Evolutionary conservation across 257 asterid species (phyloP).

Genomic region (Orobanche coerulescens): DNA sequence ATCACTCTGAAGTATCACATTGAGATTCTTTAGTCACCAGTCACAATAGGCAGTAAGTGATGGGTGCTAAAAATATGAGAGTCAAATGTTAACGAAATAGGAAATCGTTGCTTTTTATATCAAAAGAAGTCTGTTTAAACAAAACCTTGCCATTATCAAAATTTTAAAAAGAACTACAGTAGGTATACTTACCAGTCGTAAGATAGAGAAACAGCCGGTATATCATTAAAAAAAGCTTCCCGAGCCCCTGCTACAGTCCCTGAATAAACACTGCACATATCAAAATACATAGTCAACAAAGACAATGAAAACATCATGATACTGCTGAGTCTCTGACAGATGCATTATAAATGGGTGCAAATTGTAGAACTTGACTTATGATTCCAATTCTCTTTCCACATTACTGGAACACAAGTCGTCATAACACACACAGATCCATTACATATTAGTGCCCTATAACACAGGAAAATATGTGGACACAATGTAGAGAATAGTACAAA

Average conservation of each 20-base stretch:
- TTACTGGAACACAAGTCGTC: not conserved
- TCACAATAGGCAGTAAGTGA: not conserved
- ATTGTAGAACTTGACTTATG: not conserved
- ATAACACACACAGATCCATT: constrained; percentile 1
- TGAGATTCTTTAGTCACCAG: not conserved
- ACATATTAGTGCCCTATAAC: too few relatives aligned
- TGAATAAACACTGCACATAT: constrained; percentile 63
- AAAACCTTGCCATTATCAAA: not conserved
- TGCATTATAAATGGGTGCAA: not conserved
- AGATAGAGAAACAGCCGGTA: constrained; percentile 73
- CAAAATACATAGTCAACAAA: constrained; percentile 37
- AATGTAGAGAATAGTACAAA: not conserved
- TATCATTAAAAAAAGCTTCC: constrained; percentile 70
- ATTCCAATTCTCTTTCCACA: not conserved
- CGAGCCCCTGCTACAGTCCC: constrained; percentile 98
- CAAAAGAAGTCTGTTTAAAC: not conserved
- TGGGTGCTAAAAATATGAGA: not conserved
- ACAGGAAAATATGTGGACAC: not conserved
- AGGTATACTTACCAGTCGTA: constrained; percentile 59
- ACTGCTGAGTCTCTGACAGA: constrained; percentile 1
- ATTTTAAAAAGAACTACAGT: not conserved
- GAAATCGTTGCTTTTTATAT: not conserved
- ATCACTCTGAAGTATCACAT: constrained; percentile 7
- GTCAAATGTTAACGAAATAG: not conserved
- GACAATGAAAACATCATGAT: not conserved